Evolutionary conservation across 495 filamentous ascomycete genomes (phyloP), one percentile per base, ranked within the genome.

Genomic region (Delitschia confertaspora): DNA sequence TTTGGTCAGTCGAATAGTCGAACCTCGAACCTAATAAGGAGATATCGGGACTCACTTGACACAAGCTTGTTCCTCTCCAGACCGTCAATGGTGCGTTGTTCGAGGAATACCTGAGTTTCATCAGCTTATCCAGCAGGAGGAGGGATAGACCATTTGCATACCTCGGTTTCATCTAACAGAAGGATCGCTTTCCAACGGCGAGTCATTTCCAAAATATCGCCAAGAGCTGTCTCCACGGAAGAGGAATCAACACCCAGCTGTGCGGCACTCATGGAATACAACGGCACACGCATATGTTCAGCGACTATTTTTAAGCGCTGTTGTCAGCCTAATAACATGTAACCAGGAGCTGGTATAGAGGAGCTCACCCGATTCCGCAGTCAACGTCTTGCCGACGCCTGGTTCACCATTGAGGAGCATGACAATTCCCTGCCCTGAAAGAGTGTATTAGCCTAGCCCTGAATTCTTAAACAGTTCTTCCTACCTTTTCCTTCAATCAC

Each of bases 121-220:
- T n/a, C n/a, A n/a, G n/a, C n/a, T n/a, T n/a, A n/a, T n/a, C n/a
- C n/a, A n/a, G n/a, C n/a, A n/a, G n/a, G n/a, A n/a, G n/a, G n/a
- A n/a, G n/a, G n/a, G n/a, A n/a, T n/a, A n/a, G n/a, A 29, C 26
- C n/a, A n/a, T 7, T 7, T n/a, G n/a, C 26, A 29, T 17, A 40
- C 37, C 43, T 84, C 80, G 17, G 72, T 74, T 59, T 84, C 79
- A 39, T 83, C 80, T 1, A 84, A 64, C 0, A 78, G 60, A 0
- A 75, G 53, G 34, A 74, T 60, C 9, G 65, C 65, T 51, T 63
- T 59, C 62, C 62, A 65, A 14, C 53, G 47, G 6, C 53, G 59
- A 29, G 50, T 53, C 51, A 65, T 57, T 32, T 65, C 60, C 3
- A 65, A 48, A 17, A 62, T 57, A 22, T 56, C 49, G 27, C 56